Base-by-base conservation (phyloP, 1,284 basidiomycete species). In the Cystobasidium slooffiae region DNA sequence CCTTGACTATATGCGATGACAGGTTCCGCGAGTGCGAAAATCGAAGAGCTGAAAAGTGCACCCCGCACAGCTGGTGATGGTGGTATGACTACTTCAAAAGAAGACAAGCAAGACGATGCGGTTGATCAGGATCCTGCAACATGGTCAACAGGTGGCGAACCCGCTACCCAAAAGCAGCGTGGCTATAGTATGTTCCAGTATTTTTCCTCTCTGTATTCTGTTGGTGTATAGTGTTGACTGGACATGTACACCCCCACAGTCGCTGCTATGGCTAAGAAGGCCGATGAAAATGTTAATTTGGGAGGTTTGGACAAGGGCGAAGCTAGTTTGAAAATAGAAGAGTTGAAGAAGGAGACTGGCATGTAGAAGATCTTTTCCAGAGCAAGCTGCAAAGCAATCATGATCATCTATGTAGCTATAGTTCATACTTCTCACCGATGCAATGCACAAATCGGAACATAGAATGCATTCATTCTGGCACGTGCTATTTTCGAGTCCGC, bases 221-320 rank as follows among this genome's bases (percentile, higher is more conserved):
- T 31, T 31, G 22, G 63, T 24, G n/a, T 56, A 39, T 22, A n/a
- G 56, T 59, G 18, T 9, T 49, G 14, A 37, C 31, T 39, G 41
- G 49, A n/a, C n/a, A 20, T 24, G 4, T 44, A 20, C 20, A 39
- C 7, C 47, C 47, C 1, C 8, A 53, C 20, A 72, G 70, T 73
- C 53, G 70, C 62, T 39, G 70, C 70, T 24, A 73, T 73, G 70
- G 70, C 70, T n/a, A 46, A 73, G 22, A 73, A 66, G 52, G 70
- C 70, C 12, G 70, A 63, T 20, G 63, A 73, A 22, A 62, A 73
- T 44, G 70, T 73, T 10, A 66, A 58, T 52, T 20, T 73, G 1
- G 70, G 62, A 10, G 20, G 5, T 7, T 20, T 73, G 9, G 70
- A 73, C 52, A 73, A 73, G 70, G 70, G 59, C 7, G 70, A 73